Base-by-base conservation (phyloP, 345 rosid genomes). In the Eucalyptus rudis region DNA sequence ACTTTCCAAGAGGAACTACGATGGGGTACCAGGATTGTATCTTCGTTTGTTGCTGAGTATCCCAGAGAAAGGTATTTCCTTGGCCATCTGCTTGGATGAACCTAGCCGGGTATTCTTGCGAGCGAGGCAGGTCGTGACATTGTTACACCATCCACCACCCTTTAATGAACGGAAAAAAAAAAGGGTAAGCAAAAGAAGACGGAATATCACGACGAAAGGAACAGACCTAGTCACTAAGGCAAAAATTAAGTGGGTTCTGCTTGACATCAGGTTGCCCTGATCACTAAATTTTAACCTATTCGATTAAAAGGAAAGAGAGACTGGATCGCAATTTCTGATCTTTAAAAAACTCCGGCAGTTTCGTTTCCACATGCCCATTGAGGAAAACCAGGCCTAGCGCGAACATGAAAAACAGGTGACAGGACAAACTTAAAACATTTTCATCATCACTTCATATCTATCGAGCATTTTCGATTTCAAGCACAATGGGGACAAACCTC, bases 121-220 rank as follows among this genome's bases (percentile, higher is more conserved):
- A 27, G 52, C 89, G 27, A 95, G 90, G 89, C 99, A 98, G 52
- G 91, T 92, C 25, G 95, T 95, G 19, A 92, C 91, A 90, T 96
- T 94, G 89, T 96, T 95, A 89, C 99, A 98, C 99, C 99, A 98
- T 86, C 99, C 99, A 86, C 99, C 99, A 89, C 99, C 99, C 99
- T 97, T 87, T 29, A 87, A 87, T 68, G 59, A 22, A 85, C 66
- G 29, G 29, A 24, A 24, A 49, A 64, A 49, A 64, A 50, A 36
- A 49, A 50, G 31, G 44, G 64, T 45, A 49, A 85, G 64, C 59
- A 59, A 62, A 84, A 51, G 52, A 54, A 36, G 49, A 58, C 14
- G 47, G 49, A 31, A 50, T 9, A 56, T 49, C 86, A 56, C 19
- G 13, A 36, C 13, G 25, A 12, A 31, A 88, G 27, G 10, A 15